A percentile compares a stretch with the other conserved stretches of the same genome.
Evolutionary conservation across 257 asterid genomes (phyloP).

Genomic region (Solanum corneliomulleri): DNA sequence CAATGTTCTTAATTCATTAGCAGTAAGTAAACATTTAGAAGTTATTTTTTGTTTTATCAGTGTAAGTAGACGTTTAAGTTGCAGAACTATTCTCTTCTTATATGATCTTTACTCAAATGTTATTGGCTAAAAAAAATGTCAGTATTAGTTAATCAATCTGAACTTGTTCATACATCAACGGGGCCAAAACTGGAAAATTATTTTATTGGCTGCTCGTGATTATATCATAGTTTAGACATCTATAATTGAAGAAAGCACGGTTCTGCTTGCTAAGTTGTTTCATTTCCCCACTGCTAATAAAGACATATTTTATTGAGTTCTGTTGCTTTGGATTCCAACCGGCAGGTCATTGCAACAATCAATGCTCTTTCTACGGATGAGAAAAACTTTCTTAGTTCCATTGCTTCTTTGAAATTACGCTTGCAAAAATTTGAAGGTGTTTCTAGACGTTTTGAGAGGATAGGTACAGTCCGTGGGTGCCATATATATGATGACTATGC

Average conservation of each 20-base stretch:
- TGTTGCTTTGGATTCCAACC: neutral
- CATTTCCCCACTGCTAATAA: neutral
- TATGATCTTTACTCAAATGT: neutral
- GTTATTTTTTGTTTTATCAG: neutral
- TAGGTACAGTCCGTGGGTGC: slow-evolving; percentile 12
- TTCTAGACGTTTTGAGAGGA: slow-evolving; percentile 26
- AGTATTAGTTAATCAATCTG: neutral
- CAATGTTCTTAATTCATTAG: slow-evolving; percentile 33
- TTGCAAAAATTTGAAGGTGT: slow-evolving; percentile 17
- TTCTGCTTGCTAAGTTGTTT: neutral
- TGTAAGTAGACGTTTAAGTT: neutral
- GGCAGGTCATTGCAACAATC: slow-evolving; percentile 24
- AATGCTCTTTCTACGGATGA: slow-evolving; percentile 9
- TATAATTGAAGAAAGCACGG: neutral
- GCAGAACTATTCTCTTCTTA: neutral
- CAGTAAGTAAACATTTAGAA: slow-evolving; percentile 12
- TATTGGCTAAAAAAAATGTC: neutral
- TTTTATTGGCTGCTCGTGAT: neutral
- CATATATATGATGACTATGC: slow-evolving; percentile 31
- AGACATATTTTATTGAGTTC: neutral
- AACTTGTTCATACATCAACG: neutral
- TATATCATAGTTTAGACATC: neutral
- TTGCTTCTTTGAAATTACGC: slow-evolving; percentile 12
- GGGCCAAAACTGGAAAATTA: neutral
- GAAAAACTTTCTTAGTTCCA: slow-evolving; percentile 7